Evolutionary conservation across 805 yeast species (phyloP).

Genomic region (Sugiyamaella americana): DNA sequence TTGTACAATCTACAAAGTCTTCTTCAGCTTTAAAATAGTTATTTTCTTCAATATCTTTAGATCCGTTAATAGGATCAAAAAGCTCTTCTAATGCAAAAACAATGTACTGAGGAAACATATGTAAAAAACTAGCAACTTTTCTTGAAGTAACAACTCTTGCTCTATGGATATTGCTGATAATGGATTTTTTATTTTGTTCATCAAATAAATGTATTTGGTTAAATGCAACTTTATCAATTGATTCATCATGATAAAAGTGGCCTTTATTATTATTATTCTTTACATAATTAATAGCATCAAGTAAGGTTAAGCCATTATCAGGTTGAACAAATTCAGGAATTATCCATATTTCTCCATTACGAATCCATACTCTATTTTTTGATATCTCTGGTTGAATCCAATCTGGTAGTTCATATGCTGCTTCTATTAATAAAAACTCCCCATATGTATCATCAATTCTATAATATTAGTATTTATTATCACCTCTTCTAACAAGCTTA

Average conservation of each 20-base stretch:
- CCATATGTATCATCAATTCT: neutral
- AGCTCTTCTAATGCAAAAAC: neutral
- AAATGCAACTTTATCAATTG: neutral
- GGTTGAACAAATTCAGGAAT: neutral
- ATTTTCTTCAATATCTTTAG: neutral
- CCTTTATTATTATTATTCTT: neutral
- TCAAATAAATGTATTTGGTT: no score
- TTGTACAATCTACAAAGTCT: neutral
- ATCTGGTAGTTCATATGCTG: neutral
- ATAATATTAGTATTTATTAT: no score
- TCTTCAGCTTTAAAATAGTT: neutral
- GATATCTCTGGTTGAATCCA: neutral
- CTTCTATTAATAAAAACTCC: neutral
- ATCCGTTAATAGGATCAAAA: neutral
- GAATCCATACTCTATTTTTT: neutral
- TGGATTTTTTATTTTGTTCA: neutral
- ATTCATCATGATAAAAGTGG: neutral
- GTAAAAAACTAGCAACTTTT: neutral
- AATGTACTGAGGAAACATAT: neutral
- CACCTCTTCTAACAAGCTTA: no score
- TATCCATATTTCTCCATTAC: neutral
- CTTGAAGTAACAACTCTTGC: neutral
- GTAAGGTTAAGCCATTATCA: neutral
- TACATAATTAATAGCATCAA: neutral
- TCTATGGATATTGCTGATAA: neutral